Conservation (phyloP, 1,139 yeast species). For the Lodderomyces margitis region DNA sequence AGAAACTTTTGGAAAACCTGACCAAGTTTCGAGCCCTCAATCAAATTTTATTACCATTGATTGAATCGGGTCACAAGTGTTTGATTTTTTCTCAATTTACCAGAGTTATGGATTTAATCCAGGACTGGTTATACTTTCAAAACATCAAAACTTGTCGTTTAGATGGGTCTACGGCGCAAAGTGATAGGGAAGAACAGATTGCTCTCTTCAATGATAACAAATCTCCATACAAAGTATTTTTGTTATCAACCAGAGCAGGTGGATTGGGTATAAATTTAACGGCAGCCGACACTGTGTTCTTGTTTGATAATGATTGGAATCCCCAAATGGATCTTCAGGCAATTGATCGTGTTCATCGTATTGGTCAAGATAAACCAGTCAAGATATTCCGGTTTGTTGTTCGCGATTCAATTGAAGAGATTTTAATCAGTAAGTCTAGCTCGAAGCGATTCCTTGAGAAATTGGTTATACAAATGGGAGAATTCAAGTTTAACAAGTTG, state of each 20-base stretch:
- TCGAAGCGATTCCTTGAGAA: slow-evolving; percentile 78
- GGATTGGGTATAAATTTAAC: slow-evolving; percentile 88
- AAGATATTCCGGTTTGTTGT: slow-evolving; percentile 75
- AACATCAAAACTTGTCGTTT: slow-evolving; percentile 54
- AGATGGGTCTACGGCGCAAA: slow-evolving; percentile 73
- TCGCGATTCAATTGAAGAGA: slow-evolving; percentile 78
- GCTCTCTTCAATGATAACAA: slow-evolving; percentile 45
- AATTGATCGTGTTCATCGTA: slow-evolving; percentile 91
- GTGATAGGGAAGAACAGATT: slow-evolving; percentile 64
- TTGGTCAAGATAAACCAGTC: slow-evolving; percentile 86
- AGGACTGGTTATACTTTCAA: slow-evolving; percentile 56
- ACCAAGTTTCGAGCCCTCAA: slow-evolving; percentile 72
- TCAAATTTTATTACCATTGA: slow-evolving; percentile 53
- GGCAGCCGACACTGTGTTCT: slow-evolving; percentile 84
- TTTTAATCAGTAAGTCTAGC: slow-evolving; percentile 72
- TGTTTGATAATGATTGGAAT: slow-evolving; percentile 95
- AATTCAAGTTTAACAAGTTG: slow-evolving; percentile 55
- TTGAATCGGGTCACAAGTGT: slow-evolving; percentile 56
- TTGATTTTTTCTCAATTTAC: slow-evolving; percentile 86
- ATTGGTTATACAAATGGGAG: slow-evolving; percentile 81
- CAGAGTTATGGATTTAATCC: slow-evolving; percentile 67
- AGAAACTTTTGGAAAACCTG: slow-evolving; percentile 46
- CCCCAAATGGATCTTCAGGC: slow-evolving; percentile 97
- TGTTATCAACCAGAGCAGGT: slow-evolving; percentile 90
- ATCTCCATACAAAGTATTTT: slow-evolving; percentile 46